Percentiles rank a stretch among this genome's conserved stretches.
phyloP scores from a whole-genome alignment of 441 rosid species.

The Populus hybrid region DNA sequence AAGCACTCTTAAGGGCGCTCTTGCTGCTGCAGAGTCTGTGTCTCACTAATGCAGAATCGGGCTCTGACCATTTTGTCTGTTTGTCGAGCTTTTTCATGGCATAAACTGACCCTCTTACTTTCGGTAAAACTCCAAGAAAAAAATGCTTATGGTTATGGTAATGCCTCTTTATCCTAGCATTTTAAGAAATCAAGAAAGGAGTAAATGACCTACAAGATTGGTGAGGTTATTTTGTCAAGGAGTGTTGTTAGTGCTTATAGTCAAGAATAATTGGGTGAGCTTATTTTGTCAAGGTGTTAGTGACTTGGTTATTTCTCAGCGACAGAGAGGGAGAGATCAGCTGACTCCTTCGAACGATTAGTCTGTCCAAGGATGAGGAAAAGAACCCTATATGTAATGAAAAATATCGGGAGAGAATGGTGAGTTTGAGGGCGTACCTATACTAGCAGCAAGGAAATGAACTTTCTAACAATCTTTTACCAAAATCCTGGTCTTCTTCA shows the following conservation, averaged over 20 bases:
- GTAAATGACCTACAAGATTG: conserved; percentile 8
- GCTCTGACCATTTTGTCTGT: conserved; percentile 49
- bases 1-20: conserved; percentile 26
- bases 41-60: conserved; percentile 30
- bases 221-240: conserved; percentile 21
- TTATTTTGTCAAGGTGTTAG: conserved; percentile 23
- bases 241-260: conserved; percentile 13
- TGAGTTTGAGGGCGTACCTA: conserved; percentile 20
- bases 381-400: background rate
- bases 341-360: background rate
- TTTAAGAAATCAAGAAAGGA: conserved; percentile 12
- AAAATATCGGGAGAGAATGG: background rate
- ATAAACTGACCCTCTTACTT: conserved; percentile 27
- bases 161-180: conserved; percentile 14
- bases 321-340: background rate
- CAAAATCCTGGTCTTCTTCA: conserved; percentile 16
- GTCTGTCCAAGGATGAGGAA: background rate
- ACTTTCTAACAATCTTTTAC: conserved; percentile 21
- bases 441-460: conserved; percentile 11
- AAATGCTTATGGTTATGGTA: background rate
- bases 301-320: background rate
- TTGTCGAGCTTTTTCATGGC: conserved; percentile 64
- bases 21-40: conserved; percentile 26
- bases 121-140: background rate
- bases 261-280: conserved; percentile 28